Evolutionary conservation across 2,329 filamentous ascomycete species (phyloP), one percentile per base, ranked within the genome.

Genomic region (Nemania bipapillata): DNA sequence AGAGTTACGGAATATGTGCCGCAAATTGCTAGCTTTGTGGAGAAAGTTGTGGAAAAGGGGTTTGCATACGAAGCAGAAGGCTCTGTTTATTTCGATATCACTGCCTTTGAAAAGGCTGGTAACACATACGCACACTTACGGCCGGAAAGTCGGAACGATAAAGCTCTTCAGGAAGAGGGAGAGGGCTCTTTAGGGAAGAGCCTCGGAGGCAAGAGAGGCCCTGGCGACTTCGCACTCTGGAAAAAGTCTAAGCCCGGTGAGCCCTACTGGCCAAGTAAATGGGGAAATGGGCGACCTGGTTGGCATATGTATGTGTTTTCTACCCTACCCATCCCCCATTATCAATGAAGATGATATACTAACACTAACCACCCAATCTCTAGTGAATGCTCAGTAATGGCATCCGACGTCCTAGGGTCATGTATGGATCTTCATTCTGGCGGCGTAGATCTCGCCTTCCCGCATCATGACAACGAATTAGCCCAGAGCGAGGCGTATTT

Each of bases 81-180:
- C 0, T 97, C 93, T 0, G 93, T 98, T 0, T 97, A 97, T 80
- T 98, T 97, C 71, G 95, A 97, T 75, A 97, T 97, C 72, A 84
- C 86, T 4, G 89, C 92, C 0, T 98, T 97, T 76, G 94, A 97
- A 78, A 89, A 89, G 73, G 89, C 89, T 0, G 94, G 94, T 0
- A 94, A 97, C 78, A 87, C 89, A 2, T 98, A 98, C 77, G 93
- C 94, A 3, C 87, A 93, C 61, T 83, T 98, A 28, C 90, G 94
- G 65, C 95, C 95, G 0, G 93, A 94, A 83, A 96, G 91, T 79
- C 87, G 91, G 63, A 93, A 92, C 69, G 91, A 98, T 81, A 91
- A 93, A 78, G 90, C 90, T 3, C 83, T 97, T 26, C 90, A 92
- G 74, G 93, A 93, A 7, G 95, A 98, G 74, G 95, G 95, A 9